phyloP scores from a whole-genome alignment of 768 basidiomycete genomes.

The Rhodocollybia butyracea region DNA sequence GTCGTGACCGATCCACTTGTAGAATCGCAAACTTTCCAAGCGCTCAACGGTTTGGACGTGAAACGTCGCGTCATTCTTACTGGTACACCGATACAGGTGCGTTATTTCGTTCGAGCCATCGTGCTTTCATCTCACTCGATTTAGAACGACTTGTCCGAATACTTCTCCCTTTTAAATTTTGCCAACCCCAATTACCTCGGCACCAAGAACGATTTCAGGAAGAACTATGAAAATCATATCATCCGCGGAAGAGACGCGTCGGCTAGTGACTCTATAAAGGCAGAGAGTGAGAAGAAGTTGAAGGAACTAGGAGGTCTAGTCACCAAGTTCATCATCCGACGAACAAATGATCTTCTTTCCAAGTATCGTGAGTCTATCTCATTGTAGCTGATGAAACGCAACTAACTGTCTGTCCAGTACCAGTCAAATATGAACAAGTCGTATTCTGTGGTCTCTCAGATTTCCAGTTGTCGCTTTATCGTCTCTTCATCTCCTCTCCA shows the following conservation, averaged over 20 bases:
- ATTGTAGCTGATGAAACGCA: slow-evolving; percentile 5
- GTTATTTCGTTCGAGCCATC: background rate
- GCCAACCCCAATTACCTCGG: slow-evolving; percentile 91
- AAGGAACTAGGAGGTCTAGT: slow-evolving; percentile 87
- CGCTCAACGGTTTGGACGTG: slow-evolving; percentile 79
- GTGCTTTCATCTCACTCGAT: background rate
- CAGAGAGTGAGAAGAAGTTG: slow-evolving; percentile 83
- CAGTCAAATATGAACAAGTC: slow-evolving; percentile 98
- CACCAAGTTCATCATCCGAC: slow-evolving; percentile 90
- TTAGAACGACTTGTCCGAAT: slow-evolving; percentile 91
- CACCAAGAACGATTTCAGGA: slow-evolving; percentile 85
- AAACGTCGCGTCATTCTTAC: slow-evolving; percentile 90
- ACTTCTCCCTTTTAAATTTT: slow-evolving; percentile 90
- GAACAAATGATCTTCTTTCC: slow-evolving; percentile 91
- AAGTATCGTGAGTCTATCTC: slow-evolving; percentile 74
- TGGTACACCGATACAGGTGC: slow-evolving; percentile 88
- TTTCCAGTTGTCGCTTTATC: slow-evolving; percentile 83
- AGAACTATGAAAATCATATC: slow-evolving; percentile 92
- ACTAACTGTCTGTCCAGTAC: slow-evolving; percentile 51
- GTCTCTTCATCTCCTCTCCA: slow-evolving; percentile 87
- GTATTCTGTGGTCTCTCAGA: slow-evolving; percentile 88
- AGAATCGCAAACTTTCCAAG: slow-evolving; percentile 88
- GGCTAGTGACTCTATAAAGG: slow-evolving; percentile 75
- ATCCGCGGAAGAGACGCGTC: slow-evolving; percentile 88
- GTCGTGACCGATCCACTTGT: slow-evolving; percentile 1